Evolutionary conservation across 1,284 basidiomycete species (phyloP), one percentile per base, ranked within the genome.

Genomic region (Cutaneotrichosporon cyanovorans): DNA sequence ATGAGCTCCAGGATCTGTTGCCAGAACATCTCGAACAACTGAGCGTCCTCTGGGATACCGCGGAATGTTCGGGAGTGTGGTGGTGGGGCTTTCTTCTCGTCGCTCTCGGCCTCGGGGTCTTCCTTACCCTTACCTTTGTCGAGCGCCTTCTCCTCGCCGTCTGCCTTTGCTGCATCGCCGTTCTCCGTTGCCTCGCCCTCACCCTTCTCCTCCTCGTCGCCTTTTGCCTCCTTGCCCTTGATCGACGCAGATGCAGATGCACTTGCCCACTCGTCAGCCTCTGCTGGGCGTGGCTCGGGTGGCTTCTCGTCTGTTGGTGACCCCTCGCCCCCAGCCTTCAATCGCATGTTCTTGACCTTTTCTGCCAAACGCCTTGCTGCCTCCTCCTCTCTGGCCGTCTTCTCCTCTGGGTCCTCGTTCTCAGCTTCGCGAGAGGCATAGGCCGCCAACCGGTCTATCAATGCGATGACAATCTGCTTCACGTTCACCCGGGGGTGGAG

Each of bases 1-100:
- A 96, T 91, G 30, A 96, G 79, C 65, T 92, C 85, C 8, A 95
- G 90, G n/a, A 96, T 87, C 68, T 96, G 92, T 56, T 87, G 83
- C 92, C 91, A 96, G 71, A 96, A 96, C 11, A 96, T 88, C 67
- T 96, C 92, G 56, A 96, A 96, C 44, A 96, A 71, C 61, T 83
- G 85, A 28, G 92, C 90, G 58, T 93, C 79, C 68, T 90, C 85
- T 6, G 92, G 91, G 40, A 96, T 83, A 22, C 92, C 92, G 64
- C 91, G 77, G 74, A 91, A 95, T 68, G 71, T 72, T 48, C 63
- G 63, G 31, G 46, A 42, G 48, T 56, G 56, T 50, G 76, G 78
- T 6, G 4, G 37, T 20, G 32, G 9, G n/a, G 48, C 51, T 53
- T 39, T 44, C 10, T 52, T 55, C 35, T 57, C 61, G 4, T 54